Evolutionary conservation across 345 rosid species (phyloP), one percentile per base, ranked within the genome.

Genomic region (Arabidopsis arenosa): DNA sequence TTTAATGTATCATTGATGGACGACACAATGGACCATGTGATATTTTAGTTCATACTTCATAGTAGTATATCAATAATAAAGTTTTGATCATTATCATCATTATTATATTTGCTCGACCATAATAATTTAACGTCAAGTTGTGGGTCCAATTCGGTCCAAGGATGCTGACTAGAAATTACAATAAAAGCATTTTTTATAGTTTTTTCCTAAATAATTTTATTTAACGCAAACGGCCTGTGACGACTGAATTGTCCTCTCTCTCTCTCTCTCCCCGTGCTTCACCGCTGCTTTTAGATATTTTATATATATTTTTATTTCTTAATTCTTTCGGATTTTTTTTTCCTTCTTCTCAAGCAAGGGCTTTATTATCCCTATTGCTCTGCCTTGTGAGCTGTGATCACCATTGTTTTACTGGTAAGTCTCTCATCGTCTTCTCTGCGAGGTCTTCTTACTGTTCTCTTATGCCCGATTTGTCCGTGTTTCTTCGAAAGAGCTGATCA

Each of bases 1-100:
- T 15, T 28, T 37, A 4, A 18, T 72, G 64, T 23, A 21, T 62
- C 63, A 15, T 53, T 26, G 59, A 69, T 54, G 65, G 15, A 56
- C 57, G 56, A 70, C 75, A 77, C 53, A 70, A 76, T 54, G 76
- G 76, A 63, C 70, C 76, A 73, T 73, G 62, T 58, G 73, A 69
- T 69, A 54, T 28, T 28, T 28, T 28, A 28, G 32, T 28, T 28
- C 32, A 28, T 28, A 23, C 1, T 18, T 18, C 1, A 18, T 18
- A 18, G 21, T 23, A 23, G 26, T 23, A 28, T 28, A 28, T 28
- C 32, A 28, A 28, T 28, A 28, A 3, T 28, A 28, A 28, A 28
- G 32, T 28, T 28, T 28, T 28, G 32, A 28, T 28, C 4, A n/a
- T 21, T 1, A 35, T 66, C 2, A 40, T 35, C 3, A 39, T 35